These are phyloP conservation scores for Trypethelium eluteriae DNA, from an alignment of 495 filamentous ascomycete genomes.

Conservation along the genomic window DNA sequence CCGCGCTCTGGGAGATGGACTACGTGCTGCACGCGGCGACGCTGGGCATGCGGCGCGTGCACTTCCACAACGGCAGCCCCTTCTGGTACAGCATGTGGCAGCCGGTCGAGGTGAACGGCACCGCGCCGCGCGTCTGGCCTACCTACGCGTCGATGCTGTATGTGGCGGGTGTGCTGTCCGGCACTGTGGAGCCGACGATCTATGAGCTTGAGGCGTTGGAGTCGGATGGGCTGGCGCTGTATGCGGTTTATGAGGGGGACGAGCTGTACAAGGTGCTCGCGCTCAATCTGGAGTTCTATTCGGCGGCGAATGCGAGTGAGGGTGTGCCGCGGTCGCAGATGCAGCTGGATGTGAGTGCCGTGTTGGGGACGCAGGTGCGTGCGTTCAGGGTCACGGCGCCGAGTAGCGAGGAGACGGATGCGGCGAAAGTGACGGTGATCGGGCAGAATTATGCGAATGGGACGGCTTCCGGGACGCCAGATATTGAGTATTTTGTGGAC, in stretches of 20 bases:
- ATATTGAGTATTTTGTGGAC: not conserved
- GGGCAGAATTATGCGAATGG: conserved; percentile 7
- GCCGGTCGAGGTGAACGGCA: conserved; percentile 14
- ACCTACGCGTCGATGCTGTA: not conserved
- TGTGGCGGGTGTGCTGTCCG: not conserved
- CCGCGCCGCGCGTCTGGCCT: conserved; percentile 7
- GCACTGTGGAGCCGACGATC: not conserved
- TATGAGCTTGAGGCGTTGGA: not conserved
- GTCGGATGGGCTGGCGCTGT: not conserved
- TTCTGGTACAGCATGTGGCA: conserved; percentile 15
- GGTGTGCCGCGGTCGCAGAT: not conserved
- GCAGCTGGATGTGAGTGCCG: not conserved
- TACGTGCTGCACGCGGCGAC: conserved; percentile 11
- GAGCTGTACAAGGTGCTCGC: not conserved
- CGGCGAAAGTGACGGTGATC: not conserved
- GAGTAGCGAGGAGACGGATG: conserved; percentile 6
- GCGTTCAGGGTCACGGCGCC: not conserved
- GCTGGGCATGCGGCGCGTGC: conserved; percentile 1
- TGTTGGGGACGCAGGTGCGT: not conserved
- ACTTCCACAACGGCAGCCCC: conserved; percentile 14
- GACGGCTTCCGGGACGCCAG: not conserved
- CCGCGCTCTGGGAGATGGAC: conserved; percentile 13
- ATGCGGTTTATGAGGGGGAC: conserved; percentile 5
- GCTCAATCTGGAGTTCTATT: not conserved
- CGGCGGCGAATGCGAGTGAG: not conserved